phyloP scores from a whole-genome alignment of 1,139 yeast species.

The Pichiaceae sp. region DNA sequence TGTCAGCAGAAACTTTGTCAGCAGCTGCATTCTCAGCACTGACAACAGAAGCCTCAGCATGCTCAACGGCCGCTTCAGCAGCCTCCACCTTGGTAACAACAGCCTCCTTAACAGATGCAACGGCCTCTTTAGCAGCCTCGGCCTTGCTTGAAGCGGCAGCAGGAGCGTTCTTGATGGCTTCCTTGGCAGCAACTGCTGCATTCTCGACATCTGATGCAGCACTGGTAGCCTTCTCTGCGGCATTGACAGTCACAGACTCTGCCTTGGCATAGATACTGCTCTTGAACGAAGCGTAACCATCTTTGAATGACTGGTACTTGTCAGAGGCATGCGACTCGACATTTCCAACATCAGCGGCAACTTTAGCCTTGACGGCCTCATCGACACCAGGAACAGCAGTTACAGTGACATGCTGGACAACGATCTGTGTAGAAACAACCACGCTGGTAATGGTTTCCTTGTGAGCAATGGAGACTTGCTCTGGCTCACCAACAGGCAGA shows the following conservation, averaged over 20 bases:
- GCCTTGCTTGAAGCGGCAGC: not conserved
- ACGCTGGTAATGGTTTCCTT: constrained; percentile 4
- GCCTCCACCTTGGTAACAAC: constrained; percentile 1
- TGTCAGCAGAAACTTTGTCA: not conserved
- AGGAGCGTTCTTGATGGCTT: not conserved
- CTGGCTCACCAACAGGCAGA: not conserved
- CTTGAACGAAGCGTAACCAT: not conserved
- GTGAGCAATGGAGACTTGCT: not conserved
- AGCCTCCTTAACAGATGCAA: not conserved
- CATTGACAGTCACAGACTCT: not conserved
- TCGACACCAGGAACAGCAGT: not conserved
- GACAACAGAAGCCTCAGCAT: not conserved
- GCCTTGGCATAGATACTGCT: not conserved
- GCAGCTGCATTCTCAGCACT: not conserved
- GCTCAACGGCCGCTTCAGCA: too few species aligned
- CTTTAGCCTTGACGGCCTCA: not conserved
- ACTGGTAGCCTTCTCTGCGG: not conserved
- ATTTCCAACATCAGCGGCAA: not conserved
- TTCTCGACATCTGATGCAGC: not conserved
- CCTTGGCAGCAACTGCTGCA: not conserved
- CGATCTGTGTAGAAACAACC: constrained; percentile 1
- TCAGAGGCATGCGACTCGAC: too few species aligned
- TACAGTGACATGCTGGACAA: not conserved
- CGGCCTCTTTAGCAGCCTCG: not conserved
- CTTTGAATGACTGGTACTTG: not conserved